Base-by-base conservation (phyloP, 1,139 yeast genomes). In the Candida glucosophila region DNA sequence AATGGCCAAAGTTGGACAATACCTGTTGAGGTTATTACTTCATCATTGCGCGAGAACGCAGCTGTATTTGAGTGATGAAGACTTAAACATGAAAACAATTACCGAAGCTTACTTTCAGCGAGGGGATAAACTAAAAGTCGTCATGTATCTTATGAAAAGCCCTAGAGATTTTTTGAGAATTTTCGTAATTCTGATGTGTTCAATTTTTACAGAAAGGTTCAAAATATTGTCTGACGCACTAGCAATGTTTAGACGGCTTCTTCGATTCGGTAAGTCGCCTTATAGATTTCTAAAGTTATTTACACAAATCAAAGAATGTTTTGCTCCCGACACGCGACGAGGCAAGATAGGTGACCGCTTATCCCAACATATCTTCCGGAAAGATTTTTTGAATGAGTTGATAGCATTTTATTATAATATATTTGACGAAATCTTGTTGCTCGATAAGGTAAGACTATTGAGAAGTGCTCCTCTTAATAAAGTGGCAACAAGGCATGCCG, bases 211-310 rank as follows among this genome's bases (percentile, higher is more conserved):
- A 50, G 35, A 52, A 39, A 39, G 67, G 49, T 44, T 59, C 51
- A 24, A 46, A 7, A 74, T 70, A 3, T 47, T 74, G 32, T 67
- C 72, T 7, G 49, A 49, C 12, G 74, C 73, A 15, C 51, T 79
- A 24, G 64, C 76, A 5, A 56, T 68, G 18, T 80, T 75, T 47
- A 63, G 92, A 47, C 86, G 77, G 42, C 64, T 76, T 32, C 53
- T 79, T 34, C 60, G 92, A 40, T 77, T 78, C 36, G 90, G 90
- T 22, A 73, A 76, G 29, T 65, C 82, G 9, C 86, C 86, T 2
- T 75, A 77, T 47, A 58, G 79, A 34, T 26, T 71, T 5, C 41
- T 58, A 27, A 48, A 45, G 18, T 34, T 64, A 9, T n/a, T n/a
- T n/a, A n/a, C n/a, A n/a, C n/a, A n/a, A n/a, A 11, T 15, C 4